Percentiles rank a stretch among this genome's conserved stretches.
phyloP scores from a whole-genome alignment of 1,284 basidiomycete genomes.

The Heliocybe sulcata region DNA sequence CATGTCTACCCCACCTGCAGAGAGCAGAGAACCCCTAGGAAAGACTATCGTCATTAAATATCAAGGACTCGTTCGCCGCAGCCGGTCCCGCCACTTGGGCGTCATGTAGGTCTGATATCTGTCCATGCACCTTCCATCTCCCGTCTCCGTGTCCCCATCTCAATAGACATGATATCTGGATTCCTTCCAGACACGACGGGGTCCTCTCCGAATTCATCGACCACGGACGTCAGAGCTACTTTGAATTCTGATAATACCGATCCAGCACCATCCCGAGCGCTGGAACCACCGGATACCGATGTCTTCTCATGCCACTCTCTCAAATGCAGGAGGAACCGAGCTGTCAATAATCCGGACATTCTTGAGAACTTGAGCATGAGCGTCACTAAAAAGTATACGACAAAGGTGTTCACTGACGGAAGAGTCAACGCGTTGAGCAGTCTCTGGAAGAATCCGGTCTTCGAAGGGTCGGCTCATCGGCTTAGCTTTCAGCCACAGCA shows the following conservation, averaged over 20 bases:
- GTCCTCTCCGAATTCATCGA: slow-evolving; percentile 12
- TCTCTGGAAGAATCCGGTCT: slow-evolving; percentile 21
- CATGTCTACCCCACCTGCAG: slow-evolving; percentile 11
- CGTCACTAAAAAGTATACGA: not conserved
- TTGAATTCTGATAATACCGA: not conserved
- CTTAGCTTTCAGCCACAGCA: not conserved
- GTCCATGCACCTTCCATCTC: too few species aligned
- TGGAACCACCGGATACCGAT: not conserved
- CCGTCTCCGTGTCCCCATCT: not conserved
- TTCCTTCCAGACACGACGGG: slow-evolving; percentile 1
- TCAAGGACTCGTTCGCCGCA: slow-evolving; percentile 27
- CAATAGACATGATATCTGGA: not conserved
- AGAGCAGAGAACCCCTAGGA: slow-evolving; percentile 33
- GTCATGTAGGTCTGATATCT: too few species aligned
- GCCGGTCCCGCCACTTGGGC: slow-evolving; percentile 10
- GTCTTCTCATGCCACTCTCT: slow-evolving; percentile 16
- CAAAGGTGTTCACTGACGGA: slow-evolving; percentile 10
- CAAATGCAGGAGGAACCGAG: slow-evolving; percentile 25
- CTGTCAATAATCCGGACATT: slow-evolving; percentile 25
- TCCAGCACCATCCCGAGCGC: not conserved
- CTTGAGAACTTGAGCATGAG: slow-evolving; percentile 9
- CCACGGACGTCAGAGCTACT: slow-evolving; percentile 2
- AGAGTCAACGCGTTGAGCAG: slow-evolving; percentile 23
- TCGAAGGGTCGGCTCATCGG: not conserved
- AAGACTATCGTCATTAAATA: slow-evolving; percentile 38